phyloP scores from a whole-genome alignment of 2,329 filamentous ascomycete species.

The Sporothrix protearum region DNA sequence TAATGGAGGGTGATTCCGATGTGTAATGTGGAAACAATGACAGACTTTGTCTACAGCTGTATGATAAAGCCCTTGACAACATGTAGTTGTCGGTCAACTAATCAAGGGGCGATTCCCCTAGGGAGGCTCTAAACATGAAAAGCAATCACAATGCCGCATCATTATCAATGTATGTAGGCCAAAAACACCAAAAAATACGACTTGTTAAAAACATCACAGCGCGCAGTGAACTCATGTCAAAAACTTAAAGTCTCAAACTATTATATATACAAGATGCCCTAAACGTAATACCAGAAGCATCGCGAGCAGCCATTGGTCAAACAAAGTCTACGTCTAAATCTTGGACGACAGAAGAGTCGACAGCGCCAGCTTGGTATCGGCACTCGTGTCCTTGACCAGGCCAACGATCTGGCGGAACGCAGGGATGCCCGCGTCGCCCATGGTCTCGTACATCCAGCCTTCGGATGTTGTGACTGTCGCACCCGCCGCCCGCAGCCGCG shows the following conservation, averaged over 20 bases:
- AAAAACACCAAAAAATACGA: constrained; percentile 30
- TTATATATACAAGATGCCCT: constrained; percentile 2
- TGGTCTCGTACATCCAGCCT: constrained; percentile 82
- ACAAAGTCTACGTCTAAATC: constrained; percentile 37
- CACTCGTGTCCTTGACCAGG: constrained; percentile 73
- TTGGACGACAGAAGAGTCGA: constrained; percentile 59
- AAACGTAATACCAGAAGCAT: neutral
- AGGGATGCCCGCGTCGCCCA: constrained; percentile 72
- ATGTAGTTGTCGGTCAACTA: neutral
- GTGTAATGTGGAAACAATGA: neutral
- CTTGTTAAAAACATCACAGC: neutral
- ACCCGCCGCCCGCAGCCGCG: constrained; percentile 69
- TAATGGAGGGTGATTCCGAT: neutral
- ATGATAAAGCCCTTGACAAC: neutral
- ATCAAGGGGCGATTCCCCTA: neutral
- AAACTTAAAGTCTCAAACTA: neutral
- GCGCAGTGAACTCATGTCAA: neutral
- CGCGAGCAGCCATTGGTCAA: neutral
- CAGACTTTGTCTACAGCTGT: neutral
- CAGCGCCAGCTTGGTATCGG: constrained; percentile 66
- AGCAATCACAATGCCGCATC: neutral
- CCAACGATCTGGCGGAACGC: constrained; percentile 71
- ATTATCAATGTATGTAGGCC: constrained; percentile 25
- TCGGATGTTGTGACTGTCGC: constrained; percentile 81
- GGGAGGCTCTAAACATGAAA: neutral